Conservation (phyloP, 1,139 yeast species). For the Yamadazyma triangularis region DNA sequence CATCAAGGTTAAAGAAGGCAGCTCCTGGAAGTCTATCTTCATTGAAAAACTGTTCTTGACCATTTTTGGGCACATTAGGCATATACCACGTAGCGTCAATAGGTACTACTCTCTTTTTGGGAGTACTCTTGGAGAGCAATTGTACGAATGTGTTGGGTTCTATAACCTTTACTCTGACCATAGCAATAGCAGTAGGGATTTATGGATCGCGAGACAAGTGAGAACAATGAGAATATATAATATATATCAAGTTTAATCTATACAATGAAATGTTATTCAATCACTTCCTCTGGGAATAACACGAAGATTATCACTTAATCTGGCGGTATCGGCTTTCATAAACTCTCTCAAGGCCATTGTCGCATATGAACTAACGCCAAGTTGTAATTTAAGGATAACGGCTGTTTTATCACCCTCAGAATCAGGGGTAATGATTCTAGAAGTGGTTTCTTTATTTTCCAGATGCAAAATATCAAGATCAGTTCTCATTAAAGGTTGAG, state of each 20-base stretch:
- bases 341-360: conserved; percentile 96
- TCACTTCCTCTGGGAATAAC: conserved; percentile 6
- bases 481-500: conserved; percentile 72
- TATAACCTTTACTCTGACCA: conserved; percentile 10
- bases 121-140: conserved; percentile 7
- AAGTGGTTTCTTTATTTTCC: conserved; percentile 26
- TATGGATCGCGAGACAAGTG: no score
- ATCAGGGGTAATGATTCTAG: conserved; percentile 23
- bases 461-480: conserved; percentile 65
- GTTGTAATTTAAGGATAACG: conserved; percentile 67
- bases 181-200: no score
- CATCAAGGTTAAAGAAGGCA: conserved; percentile 78
- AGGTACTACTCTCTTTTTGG: conserved; percentile 47
- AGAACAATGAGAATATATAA: no score
- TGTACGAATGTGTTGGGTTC: conserved; percentile 6
- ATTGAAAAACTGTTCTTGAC: conserved; percentile 50
- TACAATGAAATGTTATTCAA: no score
- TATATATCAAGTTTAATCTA: no score
- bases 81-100: conserved; percentile 91
- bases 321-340: conserved; percentile 77
- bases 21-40: conserved; percentile 62
- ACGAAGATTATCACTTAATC: conserved; percentile 28
- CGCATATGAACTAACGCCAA: conserved; percentile 89
- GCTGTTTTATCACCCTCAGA: conserved; percentile 52
- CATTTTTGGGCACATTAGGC: conserved; percentile 67